Evolutionary conservation across 1,284 basidiomycete genomes (phyloP).

Genomic region (Cutaneotrichosporon spelunceum): DNA sequence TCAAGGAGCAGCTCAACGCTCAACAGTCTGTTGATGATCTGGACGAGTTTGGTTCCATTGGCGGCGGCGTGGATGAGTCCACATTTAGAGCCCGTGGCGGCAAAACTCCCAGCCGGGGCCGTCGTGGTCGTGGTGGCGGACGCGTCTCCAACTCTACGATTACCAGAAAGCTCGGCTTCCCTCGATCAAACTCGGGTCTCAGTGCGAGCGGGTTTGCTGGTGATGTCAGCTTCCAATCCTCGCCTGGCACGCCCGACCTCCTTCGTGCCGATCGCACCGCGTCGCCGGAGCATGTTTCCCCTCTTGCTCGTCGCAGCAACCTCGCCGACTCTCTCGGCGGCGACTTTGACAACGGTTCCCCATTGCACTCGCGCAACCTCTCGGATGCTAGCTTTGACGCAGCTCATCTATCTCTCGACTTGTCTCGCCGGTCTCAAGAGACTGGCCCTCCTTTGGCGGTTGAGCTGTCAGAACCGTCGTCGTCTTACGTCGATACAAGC

Average conservation of each 20-base stretch:
- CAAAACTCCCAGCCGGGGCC: slow-evolving; percentile 37
- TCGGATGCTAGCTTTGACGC: slow-evolving; percentile 6
- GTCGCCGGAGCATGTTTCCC: slow-evolving; percentile 15
- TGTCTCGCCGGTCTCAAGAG: slow-evolving; percentile 7
- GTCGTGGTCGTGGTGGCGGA: slow-evolving; percentile 35
- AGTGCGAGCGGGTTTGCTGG: slow-evolving; percentile 19
- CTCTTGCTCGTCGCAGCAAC: slow-evolving; percentile 16
- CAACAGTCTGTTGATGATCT: slow-evolving; percentile 17
- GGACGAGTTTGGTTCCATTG: slow-evolving; percentile 38
- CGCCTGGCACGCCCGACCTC: slow-evolving; percentile 46
- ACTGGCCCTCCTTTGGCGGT: slow-evolving; percentile 35
- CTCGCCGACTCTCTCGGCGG: slow-evolving; percentile 24
- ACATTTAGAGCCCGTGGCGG: slow-evolving; percentile 25
- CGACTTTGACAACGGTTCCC: slow-evolving; percentile 16
- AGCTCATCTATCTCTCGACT: slow-evolving; percentile 11
- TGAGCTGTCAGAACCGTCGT: slow-evolving; percentile 33
- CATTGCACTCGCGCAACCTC: slow-evolving; percentile 9
- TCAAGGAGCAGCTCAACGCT: slow-evolving; percentile 30
- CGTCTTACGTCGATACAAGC: slow-evolving; percentile 31
- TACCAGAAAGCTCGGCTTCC: slow-evolving; percentile 43
- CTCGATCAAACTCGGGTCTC: slow-evolving; percentile 30
- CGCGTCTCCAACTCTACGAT: slow-evolving; percentile 40
- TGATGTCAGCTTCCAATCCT: slow-evolving; percentile 45
- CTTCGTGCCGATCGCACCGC: slow-evolving; percentile 33
- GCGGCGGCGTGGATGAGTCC: slow-evolving; percentile 13